Base-by-base conservation (phyloP, 139 green algal genomes). In the Chlorella ohadii region DNA sequence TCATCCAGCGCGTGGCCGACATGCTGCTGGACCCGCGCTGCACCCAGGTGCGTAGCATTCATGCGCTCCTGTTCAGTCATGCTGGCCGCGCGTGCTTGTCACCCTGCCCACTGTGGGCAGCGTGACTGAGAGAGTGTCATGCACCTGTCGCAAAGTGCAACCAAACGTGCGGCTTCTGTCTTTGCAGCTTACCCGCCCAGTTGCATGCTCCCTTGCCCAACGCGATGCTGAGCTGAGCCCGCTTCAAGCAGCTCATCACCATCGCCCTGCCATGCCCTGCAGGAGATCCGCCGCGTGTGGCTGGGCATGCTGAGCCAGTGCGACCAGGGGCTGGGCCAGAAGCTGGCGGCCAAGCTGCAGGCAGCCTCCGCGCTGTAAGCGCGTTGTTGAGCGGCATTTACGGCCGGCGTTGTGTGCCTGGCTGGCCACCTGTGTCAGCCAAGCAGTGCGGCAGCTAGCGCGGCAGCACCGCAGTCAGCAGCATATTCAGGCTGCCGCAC, bases 301-400 rank as follows among this genome's bases (percentile, higher is more conserved):
- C 79, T 99, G 64, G 95, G 95, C 67, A 99, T 99, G 92, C 95
- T 96, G 91, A 90, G 87, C 7, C 96, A 99, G 92, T 92, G 89
- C 33, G 95, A 98, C 84, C 36, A 77, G 4, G 83, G 88, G 33
- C 88, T 98, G 81, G 96, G 95, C 7, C 84, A 91, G 68, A 85
- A 87, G 77, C 34, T 98, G n/a, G 95, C 94, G 9, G 81, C 84
- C 22, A 94, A 95, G 91, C 91, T 98, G 86, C 91, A 94, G 87
- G 67, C 80, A 17, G 33, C 74, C 44, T 84, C 77, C 11, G 87
- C 85, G 55, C 78, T 89, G 57, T 91, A 64, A 85, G 70, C 65
- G 65, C 31, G 27, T n/a, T 15, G 64, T n/a, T 17, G 27, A 13
- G 27, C 1, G 28, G 28, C 2, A 0, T 27, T 28, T 2, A 3